Evolutionary conservation across 2,329 filamentous ascomycete genomes (phyloP), one percentile per base, ranked within the genome.

Genomic region (Colletotrichum coccodes): DNA sequence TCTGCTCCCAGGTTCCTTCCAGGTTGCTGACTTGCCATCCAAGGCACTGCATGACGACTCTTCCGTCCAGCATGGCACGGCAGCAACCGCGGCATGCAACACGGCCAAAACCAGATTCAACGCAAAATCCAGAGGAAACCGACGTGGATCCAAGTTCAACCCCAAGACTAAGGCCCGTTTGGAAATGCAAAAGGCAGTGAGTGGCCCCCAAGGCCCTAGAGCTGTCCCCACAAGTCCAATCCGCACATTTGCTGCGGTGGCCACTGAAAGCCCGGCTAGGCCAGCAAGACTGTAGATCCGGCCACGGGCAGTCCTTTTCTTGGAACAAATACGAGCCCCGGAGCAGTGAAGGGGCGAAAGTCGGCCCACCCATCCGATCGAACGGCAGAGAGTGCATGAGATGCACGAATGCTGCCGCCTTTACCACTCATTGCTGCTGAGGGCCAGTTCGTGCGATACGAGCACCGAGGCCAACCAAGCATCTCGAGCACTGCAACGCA

Each of bases 271-370:
- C 30, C 16, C 40, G 36, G 30, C 56, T 56, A 44, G 58, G 32
- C 57, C 34, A 47, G 58, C 30, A 61, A 38, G 28, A 44, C 60
- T 54, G 65, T 60, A 68, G 65, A 68, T 68, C 65, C 34, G 54
- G 65, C 36, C 47, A 32, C 21, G 61, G 61, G 32, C 53, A 32
- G 65, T 65, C 60, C 65, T 68, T 68, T 68, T 68, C 64, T 64
- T 68, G 52, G 64, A 68, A 53, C 60, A 68, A 68, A 67, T 67
- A 67, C 64, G 64, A 63, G 64, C 59, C 42, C 32, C 54, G 50
- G 50, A 32, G 28, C 62, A 40, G 34, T 57, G 46, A 34, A 46
- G 50, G 23, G 62, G 56, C 23, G 34, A 47, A 54, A 60, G 32
- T 60, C 54, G 54, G 54, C 54, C 65, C 65, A 68, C 65, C 54